A percentile compares a stretch with the other conserved stretches of the same genome.
phyloP scores from a whole-genome alignment of 345 rosid species.

The Erysimum cheiranthoides region DNA sequence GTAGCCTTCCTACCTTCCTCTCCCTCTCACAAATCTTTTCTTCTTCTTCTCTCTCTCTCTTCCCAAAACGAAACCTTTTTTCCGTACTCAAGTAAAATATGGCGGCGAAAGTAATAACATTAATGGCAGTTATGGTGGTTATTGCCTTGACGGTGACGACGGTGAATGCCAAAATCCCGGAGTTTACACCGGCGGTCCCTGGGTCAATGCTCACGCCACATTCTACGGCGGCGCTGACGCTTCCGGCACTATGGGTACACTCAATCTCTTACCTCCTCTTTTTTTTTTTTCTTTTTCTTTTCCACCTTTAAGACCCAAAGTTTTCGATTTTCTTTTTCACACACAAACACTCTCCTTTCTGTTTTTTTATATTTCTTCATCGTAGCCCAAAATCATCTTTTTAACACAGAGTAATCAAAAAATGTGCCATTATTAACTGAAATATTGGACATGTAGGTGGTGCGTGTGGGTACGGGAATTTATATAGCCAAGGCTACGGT shows the following conservation, averaged over 20 bases:
- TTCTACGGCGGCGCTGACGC: slow-evolving; percentile 87
- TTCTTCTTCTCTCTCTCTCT: slow-evolving; percentile 32
- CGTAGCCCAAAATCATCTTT: too few relatives aligned
- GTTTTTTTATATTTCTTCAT: too few relatives aligned
- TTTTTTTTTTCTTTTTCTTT: too few relatives aligned
- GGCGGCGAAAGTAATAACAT: slow-evolving; percentile 32
- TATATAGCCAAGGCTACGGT: slow-evolving; percentile 75
- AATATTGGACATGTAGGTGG: slow-evolving; percentile 50
- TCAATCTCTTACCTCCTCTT: not conserved
- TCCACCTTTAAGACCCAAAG: too few relatives aligned
- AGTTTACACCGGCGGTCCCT: slow-evolving; percentile 62
- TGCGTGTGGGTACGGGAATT: slow-evolving; percentile 77
- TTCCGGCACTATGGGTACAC: slow-evolving; percentile 88
- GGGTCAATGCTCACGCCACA: slow-evolving; percentile 85
- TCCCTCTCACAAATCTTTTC: slow-evolving; percentile 34
- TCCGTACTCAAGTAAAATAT: slow-evolving; percentile 27
- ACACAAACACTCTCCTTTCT: too few relatives aligned
- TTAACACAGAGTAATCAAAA: too few relatives aligned
- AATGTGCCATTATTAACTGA: not conserved
- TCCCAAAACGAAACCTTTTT: not conserved
- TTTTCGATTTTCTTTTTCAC: too few relatives aligned
- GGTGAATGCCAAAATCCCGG: slow-evolving; percentile 66
- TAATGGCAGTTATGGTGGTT: slow-evolving; percentile 32
- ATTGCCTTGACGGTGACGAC: slow-evolving; percentile 22
- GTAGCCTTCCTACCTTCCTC: slow-evolving; percentile 27